phyloP scores from a whole-genome alignment of 305 asterid species.

The Fraxinus nigra region DNA sequence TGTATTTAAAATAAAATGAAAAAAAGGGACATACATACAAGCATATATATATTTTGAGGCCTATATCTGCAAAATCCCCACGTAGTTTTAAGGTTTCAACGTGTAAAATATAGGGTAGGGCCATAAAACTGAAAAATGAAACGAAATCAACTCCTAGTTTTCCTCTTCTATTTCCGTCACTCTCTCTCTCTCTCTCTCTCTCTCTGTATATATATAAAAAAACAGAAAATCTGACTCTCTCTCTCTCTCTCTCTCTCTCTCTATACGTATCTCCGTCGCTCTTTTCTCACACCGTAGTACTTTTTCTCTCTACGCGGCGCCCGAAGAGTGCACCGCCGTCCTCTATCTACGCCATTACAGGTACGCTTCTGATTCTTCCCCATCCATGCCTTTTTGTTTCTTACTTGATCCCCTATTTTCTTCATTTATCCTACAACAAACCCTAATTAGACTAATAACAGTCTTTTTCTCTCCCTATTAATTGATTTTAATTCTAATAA shows the following conservation, averaged over 20 bases:
- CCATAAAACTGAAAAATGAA: neutral
- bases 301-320: constrained; percentile 5
- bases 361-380: neutral
- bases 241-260: neutral
- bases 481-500: neutral
- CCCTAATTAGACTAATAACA: constrained; percentile 11
- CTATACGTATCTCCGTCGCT: neutral
- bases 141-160: neutral
- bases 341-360: constrained; percentile 5
- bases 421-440: neutral
- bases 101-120: neutral
- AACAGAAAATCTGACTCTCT: neutral
- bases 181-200: neutral
- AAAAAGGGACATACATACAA: neutral
- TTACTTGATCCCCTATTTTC: constrained; percentile 24
- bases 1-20: neutral
- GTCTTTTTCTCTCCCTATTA: neutral
- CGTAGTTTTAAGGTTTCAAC: neutral
- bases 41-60: neutral
- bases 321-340: neutral
- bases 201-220: neutral
- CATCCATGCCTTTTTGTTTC: constrained; percentile 3
- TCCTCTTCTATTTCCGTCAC: neutral
- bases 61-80: neutral
- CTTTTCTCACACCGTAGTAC: neutral